Conservation (phyloP, 306 rosid species). For the Prinsepia uniflora region DNA sequence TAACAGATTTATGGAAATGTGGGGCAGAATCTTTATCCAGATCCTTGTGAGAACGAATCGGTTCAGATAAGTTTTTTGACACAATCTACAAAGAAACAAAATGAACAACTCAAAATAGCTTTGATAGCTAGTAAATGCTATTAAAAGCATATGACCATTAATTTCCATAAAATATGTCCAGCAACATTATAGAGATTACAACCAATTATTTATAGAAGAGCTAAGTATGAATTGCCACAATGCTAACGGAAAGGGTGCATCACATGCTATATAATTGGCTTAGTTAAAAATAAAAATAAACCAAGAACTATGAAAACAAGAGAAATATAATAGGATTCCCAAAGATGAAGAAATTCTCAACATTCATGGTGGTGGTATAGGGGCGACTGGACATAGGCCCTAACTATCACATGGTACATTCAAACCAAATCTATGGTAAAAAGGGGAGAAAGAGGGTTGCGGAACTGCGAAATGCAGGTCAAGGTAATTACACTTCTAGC, state of each 20-base stretch:
- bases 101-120: slow-evolving; percentile 23
- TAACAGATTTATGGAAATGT: slow-evolving; percentile 80
- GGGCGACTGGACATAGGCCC: background rate
- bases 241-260: background rate
- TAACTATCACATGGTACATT: background rate
- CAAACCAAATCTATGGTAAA: background rate
- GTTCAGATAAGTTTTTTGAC: slow-evolving; percentile 79
- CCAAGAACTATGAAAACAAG: background rate
- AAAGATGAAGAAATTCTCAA: background rate
- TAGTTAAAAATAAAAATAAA: background rate
- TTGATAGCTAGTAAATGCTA: slow-evolving; percentile 14
- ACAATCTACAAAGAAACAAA: slow-evolving; percentile 62
- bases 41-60: slow-evolving; percentile 98
- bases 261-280: background rate
- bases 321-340: background rate
- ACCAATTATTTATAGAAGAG: background rate
- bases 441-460: background rate
- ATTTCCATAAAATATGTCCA: background rate
- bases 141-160: background rate
- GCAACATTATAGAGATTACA: slow-evolving; percentile 3
- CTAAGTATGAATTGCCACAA: background rate
- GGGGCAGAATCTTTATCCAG: slow-evolving; percentile 94
- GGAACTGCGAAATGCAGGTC: background rate
- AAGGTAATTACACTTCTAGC: background rate
- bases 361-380: background rate